Evolutionary conservation across 257 asterid species (phyloP), one percentile per base, ranked within the genome.

Genomic region (Solanum acaule): DNA sequence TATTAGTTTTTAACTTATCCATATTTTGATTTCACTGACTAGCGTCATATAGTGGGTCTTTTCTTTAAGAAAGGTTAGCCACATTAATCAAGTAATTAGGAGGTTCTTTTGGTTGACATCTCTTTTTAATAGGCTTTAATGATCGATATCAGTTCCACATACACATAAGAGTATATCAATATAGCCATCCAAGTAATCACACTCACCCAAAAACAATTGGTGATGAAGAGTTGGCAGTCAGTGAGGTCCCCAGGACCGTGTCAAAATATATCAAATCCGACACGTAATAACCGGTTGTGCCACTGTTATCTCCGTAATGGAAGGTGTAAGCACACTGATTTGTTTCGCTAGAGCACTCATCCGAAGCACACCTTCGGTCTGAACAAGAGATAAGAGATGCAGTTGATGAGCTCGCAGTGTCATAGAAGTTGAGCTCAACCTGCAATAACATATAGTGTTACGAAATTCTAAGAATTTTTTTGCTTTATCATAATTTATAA

Each of bases 241-340:
- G 59, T 22, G 99, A 93, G 92, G 93, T 84, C 13, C 94, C 96
- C 92, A 95, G 86, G 86, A 95, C 91, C 29, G 98, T 76, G 89
- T 95, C 98, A 76, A 95, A 95, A 81, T 94, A 89, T 61, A 96
- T 93, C 90, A 93, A 65, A 91, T 96, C 99, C 31, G 94, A 90
- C 84, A 95, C 93, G 91, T 96, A 96, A 89, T 86, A 89, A 38
- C 99, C 99, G 86, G 96, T 87, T 33, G 98, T 95, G 88, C 98
- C 98, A 72, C 98, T 96, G 89, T 96, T 96, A 93, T 96, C 99
- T 34, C 97, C 99, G 61, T 96, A 96, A 65, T 92, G 96, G 88
- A 96, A 96, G 3, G 95, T 90, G 89, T 94, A 96, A 31, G 95
- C 94, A 89, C 99, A 95, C 87, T 89, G 94, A 91, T 93, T 93